Evolutionary conservation across 169 alveolate genomes (phyloP).

Genomic region (Babesia bovis): DNA sequence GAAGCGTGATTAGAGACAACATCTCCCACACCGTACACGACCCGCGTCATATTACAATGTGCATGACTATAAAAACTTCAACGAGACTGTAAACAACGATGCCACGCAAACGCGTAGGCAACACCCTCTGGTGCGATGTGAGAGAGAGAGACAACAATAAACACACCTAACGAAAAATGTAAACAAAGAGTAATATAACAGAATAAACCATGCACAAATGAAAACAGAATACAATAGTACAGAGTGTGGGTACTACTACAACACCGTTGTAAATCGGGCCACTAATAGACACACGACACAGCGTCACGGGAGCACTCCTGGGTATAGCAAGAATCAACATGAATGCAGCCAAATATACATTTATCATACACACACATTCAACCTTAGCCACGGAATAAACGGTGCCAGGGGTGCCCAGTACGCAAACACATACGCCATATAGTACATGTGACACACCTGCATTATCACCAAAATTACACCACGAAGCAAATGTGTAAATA

Average conservation of each 20-base stretch:
- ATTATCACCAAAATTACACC: background rate
- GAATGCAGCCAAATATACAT: background rate
- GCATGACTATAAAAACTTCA: background rate
- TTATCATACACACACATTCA: background rate
- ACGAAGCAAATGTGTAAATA: background rate
- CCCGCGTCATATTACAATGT: background rate
- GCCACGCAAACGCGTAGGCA: constrained; percentile 26
- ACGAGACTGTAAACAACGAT: background rate
- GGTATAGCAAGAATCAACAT: background rate
- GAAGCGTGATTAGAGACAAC: constrained; percentile 15
- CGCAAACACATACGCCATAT: background rate
- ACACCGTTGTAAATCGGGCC: background rate
- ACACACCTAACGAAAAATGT: background rate
- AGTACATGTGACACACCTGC: background rate
- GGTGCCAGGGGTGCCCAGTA: background rate
- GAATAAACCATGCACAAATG: background rate
- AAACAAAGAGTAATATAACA: background rate
- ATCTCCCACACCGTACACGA: constrained; percentile 13
- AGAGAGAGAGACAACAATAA: background rate
- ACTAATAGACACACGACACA: background rate
- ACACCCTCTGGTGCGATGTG: background rate
- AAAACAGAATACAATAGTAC: background rate
- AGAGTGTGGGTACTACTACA: background rate
- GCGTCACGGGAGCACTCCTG: background rate
- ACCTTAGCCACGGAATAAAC: background rate